phyloP scores from a whole-genome alignment of 768 basidiomycete species.

The Amanita jacksonii region DNA sequence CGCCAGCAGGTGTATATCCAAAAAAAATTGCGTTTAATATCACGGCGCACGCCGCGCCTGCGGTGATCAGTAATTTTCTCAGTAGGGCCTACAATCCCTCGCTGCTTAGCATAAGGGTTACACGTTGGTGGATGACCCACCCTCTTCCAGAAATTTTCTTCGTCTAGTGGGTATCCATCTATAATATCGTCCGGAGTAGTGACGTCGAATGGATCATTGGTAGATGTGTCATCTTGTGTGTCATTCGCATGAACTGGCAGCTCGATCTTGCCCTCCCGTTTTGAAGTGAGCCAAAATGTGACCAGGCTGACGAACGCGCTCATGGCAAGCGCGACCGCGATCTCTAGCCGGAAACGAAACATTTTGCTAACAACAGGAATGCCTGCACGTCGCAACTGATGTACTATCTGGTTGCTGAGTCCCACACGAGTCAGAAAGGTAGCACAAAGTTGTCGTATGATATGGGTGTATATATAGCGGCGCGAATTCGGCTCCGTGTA shows the following conservation, averaged over 20 bases:
- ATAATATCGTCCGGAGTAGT: slow-evolving; percentile 58
- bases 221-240: slow-evolving; percentile 44
- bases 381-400: no score
- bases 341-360: slow-evolving; percentile 50
- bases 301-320: slow-evolving; percentile 35
- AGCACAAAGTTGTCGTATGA: no score
- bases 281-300: slow-evolving; percentile 29
- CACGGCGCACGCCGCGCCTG: slow-evolving; percentile 33
- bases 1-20: slow-evolving; percentile 38
- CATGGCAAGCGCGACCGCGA: slow-evolving; percentile 37
- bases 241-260: slow-evolving; percentile 36
- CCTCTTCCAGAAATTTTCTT: slow-evolving; percentile 48
- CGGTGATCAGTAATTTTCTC: slow-evolving; percentile 43
- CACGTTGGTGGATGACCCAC: slow-evolving; percentile 22
- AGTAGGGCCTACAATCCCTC: slow-evolving; percentile 38
- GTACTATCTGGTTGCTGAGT: no score
- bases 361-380: no score
- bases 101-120: neutral
- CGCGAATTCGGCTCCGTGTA: no score
- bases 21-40: slow-evolving; percentile 43
- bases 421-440: no score
- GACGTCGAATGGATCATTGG: slow-evolving; percentile 58
- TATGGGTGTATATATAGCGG: no score
- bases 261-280: slow-evolving; percentile 40
- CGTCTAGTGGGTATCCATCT: slow-evolving; percentile 59